phyloP scores from a whole-genome alignment of 495 filamentous ascomycete species.

The Trichoderma gamsii region DNA sequence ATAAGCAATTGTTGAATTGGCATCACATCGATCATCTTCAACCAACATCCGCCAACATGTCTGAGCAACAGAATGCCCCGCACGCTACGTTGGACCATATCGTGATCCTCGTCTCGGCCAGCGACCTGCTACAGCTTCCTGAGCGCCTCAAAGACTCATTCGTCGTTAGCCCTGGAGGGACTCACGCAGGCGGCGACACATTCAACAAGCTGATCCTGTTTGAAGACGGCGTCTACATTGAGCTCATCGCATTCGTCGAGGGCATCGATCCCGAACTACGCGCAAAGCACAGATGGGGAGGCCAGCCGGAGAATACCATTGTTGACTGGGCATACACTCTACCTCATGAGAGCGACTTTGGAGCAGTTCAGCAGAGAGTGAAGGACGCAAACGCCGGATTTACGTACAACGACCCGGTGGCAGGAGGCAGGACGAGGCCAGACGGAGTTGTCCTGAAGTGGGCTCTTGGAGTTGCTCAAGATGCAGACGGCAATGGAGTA shows the following conservation, averaged over 20 bases:
- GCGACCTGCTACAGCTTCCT: constrained; percentile 34
- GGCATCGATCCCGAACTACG: constrained; percentile 33
- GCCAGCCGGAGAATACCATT: constrained; percentile 35
- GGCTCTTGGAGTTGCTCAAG: constrained; percentile 42
- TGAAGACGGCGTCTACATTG: constrained; percentile 52
- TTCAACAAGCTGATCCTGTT: constrained; percentile 54
- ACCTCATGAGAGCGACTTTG: constrained; percentile 25
- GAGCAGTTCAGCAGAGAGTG: constrained; percentile 25
- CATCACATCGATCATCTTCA: not conserved
- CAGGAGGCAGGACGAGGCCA: constrained; percentile 37
- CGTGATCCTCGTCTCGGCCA: constrained; percentile 48
- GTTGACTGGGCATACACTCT: constrained; percentile 52
- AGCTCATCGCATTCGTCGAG: constrained; percentile 54
- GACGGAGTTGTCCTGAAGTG: constrained; percentile 47
- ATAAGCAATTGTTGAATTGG: not conserved
- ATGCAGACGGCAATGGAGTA: constrained; percentile 22
- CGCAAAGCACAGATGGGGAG: constrained; percentile 46
- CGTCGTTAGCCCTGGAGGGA: constrained; percentile 48
- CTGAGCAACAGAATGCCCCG: not conserved
- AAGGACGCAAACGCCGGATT: constrained; percentile 27
- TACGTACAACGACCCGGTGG: constrained; percentile 34
- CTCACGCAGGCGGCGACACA: constrained; percentile 43
- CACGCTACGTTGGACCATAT: constrained; percentile 45
- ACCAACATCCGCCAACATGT: not conserved
- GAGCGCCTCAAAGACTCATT: constrained; percentile 46